phyloP scores from a whole-genome alignment of 192 early-diverging fungal genomes.

The Mortierella antarctica region DNA sequence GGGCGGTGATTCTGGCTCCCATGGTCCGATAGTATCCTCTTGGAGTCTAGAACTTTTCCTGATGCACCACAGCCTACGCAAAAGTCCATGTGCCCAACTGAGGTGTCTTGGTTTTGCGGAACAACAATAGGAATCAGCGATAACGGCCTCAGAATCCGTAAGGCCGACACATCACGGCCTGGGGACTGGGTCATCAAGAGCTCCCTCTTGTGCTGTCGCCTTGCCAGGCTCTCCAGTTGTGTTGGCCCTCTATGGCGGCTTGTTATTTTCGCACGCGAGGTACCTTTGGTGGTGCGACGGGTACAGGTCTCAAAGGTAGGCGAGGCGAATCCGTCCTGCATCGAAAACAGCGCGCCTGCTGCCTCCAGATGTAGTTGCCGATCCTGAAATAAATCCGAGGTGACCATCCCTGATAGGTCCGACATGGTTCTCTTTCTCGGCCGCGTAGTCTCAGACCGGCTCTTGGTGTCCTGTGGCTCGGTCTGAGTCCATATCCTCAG shows the following conservation, averaged over 20 bases:
- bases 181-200: background rate
- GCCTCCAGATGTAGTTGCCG: conserved; percentile 35
- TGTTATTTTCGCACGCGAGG: background rate
- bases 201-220: conserved; percentile 13
- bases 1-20: background rate
- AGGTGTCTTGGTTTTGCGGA: background rate
- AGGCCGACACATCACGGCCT: background rate
- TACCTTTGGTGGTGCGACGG: background rate
- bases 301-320: background rate
- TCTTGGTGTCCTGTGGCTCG: conserved; percentile 6
- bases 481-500: conserved; percentile 17
- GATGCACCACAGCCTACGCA: conserved; percentile 18
- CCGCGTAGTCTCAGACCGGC: conserved; percentile 7
- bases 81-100: background rate
- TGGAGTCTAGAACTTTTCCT: background rate
- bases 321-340: conserved; percentile 30
- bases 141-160: conserved; percentile 1
- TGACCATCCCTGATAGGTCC: conserved; percentile 45
- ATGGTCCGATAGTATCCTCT: conserved; percentile 7
- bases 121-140: background rate
- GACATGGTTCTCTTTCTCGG: conserved; percentile 45
- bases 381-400: conserved; percentile 4
- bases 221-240: conserved; percentile 23
- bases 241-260: conserved; percentile 2
- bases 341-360: conserved; percentile 39